A percentile compares a stretch with the other conserved stretches of the same genome.
These are phyloP conservation scores for Psidium guajava DNA, from an alignment of 345 rosid species.

Conservation along the genomic window DNA sequence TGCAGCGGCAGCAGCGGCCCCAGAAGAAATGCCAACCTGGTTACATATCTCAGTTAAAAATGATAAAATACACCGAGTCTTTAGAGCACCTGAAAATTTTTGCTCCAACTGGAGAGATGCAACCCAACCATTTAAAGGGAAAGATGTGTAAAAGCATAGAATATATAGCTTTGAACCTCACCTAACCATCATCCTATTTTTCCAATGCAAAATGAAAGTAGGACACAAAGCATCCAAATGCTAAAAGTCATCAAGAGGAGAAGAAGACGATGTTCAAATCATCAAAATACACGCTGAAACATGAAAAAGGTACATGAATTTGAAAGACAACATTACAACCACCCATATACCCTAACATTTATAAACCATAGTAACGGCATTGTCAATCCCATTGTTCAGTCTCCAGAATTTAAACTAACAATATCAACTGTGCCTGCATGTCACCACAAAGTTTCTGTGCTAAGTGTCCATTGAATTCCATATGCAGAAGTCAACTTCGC, in stretches of 20 bases:
- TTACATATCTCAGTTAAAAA: not conserved
- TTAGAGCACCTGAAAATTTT: not conserved
- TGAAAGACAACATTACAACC: not conserved
- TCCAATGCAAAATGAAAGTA: not conserved
- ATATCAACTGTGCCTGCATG: not conserved
- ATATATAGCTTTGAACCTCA: not conserved
- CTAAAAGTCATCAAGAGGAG: not conserved
- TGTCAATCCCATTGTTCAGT: not conserved
- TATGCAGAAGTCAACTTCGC: not conserved
- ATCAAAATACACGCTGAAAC: not conserved
- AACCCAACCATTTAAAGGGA: not conserved
- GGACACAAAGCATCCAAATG: not conserved
- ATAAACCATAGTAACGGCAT: not conserved
- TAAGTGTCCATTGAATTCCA: not conserved
- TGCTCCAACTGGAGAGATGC: not conserved
- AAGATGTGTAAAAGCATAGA: not conserved
- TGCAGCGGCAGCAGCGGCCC: conserved; percentile 95
- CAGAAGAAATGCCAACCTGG: conserved; percentile 98
- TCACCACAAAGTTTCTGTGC: not conserved
- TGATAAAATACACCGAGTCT: not conserved
- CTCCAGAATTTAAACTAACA: not conserved
- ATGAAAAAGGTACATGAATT: not conserved
- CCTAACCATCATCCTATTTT: not conserved
- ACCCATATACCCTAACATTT: not conserved
- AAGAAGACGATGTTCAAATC: not conserved